Base-by-base conservation (phyloP, 2,329 filamentous ascomycete genomes). In the Raffaelea ambrosiae region DNA sequence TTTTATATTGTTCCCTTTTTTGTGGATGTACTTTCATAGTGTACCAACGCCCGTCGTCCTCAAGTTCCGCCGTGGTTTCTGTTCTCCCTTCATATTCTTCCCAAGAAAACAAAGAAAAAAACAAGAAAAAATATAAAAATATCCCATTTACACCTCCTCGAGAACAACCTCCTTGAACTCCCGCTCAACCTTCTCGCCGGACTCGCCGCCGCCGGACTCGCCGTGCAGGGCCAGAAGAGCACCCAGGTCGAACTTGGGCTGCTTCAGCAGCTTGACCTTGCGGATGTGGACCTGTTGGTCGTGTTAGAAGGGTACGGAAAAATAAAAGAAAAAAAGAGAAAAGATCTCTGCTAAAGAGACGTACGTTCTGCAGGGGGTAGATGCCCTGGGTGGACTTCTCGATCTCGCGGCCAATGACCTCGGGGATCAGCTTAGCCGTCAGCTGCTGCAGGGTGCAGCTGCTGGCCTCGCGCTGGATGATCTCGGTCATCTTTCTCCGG, bases 301-400 rank as follows among this genome's bases (percentile, higher is more conserved):
- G 7, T 3, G 48, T 52, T 47, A 55, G 47, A 14, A 7, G 2
- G 3, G 8, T 4, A n/a, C 18, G 11, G 19, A 18, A 20, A 8
- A 18, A 13, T 16, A 38, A 2, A 44, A 20, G n/a, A 54, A 48
- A 49, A 14, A 16, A 2, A 11, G 4, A 22, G n/a, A n/a, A n/a
- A n/a, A n/a, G n/a, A n/a, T n/a, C n/a, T n/a, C n/a, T 1, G 20
- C 20, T 57, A 18, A 9, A 19, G 13, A 20, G 16, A 43, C 82
- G 56, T 77, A 96, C 93, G 74, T 97, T 95, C 81, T 97, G 93
- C 67, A 98, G 86, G 61, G 93, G 93, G 78, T 98, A 98, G 76
- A 98, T 98, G 74, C 93, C 91, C 78, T 96, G 90, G 60, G 90
- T 95, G 57, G 90, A 83, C 84, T 98, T 98, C 84, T 98, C 93